Base-by-base conservation (phyloP, 2,329 filamentous ascomycete species). In the Pseudofabraea citricarpa region DNA sequence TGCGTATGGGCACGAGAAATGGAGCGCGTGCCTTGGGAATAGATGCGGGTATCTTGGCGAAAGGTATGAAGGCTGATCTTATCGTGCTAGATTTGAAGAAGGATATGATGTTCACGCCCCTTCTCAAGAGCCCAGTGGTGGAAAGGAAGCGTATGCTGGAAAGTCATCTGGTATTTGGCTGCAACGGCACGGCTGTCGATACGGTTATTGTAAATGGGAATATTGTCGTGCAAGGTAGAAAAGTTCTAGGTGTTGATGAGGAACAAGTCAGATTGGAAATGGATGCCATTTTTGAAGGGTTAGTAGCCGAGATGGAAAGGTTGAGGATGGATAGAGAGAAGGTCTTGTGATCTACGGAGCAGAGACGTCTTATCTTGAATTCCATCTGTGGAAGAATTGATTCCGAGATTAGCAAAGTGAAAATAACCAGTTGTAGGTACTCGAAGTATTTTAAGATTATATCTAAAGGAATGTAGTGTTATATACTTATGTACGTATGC, bases 91-190 rank as follows among this genome's bases (percentile, higher is more conserved):
- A 56, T 43, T 43, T 56, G 38, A 56, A 48, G 44, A 55, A 48
- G 27, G 52, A 58, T 43, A 49, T 54, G 51, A 58, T 58, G 55
- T 58, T 58, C 26, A 58, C 48, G 2, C 48, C 46, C 6, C 41
- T 51, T 9, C 27, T 55, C 15, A 51, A 52, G 32, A 45, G 44
- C 5, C 53, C 52, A 4, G 27, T 39, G 19, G 45, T 47, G 10
- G 44, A 51, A 33, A 16, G 52, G 18, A 51, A 46, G 36, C 33
- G 36, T 6, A 47, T 47, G 45, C 15, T 50, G 13, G 48, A 50
- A 40, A 55, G 53, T 42, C 55, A 57, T 42, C 41, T 56, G 2
- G 55, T 57, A 13, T 57, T 57, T 48, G 55, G 55, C 4, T 54
- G 51, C 23, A 57, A 57, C 42, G 55, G 55, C 0, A 51, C 53